A percentile compares a stretch with the other conserved stretches of the same genome.
These are phyloP conservation scores for Patellifolia procumbens DNA, from an alignment of 179 eudicot genomes.

Conservation along the genomic window DNA sequence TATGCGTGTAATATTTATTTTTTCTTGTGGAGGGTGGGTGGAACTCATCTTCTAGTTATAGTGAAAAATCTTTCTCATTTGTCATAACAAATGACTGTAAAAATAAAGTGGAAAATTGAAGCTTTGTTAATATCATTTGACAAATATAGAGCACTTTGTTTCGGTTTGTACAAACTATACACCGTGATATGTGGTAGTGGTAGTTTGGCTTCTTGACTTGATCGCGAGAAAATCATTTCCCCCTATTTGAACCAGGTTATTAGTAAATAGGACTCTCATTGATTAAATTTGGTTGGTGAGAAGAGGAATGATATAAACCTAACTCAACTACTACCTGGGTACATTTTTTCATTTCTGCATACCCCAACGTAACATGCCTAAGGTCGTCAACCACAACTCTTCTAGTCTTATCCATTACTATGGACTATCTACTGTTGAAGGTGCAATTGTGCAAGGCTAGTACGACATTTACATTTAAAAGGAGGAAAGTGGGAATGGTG, in stretches of 20 bases:
- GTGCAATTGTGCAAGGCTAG: too few relatives aligned
- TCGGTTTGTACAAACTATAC: neutral
- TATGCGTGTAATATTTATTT: neutral
- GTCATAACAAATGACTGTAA: neutral
- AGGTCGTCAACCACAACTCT: too few relatives aligned
- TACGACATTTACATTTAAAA: too few relatives aligned
- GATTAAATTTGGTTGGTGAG: neutral
- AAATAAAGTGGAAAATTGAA: neutral
- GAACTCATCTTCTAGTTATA: neutral
- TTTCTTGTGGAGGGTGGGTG: neutral
- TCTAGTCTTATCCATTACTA: too few relatives aligned
- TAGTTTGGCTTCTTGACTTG: too few relatives aligned
- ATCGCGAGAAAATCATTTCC: too few relatives aligned
- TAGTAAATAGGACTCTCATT: too few relatives aligned
- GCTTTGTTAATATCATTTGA: conserved; percentile 3
- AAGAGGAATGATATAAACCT: neutral
- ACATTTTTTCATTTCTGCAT: neutral
- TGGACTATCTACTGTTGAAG: too few relatives aligned
- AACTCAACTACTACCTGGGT: neutral
- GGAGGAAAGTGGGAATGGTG: too few relatives aligned
- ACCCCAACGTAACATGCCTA: too few relatives aligned
- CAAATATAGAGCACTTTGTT: neutral
- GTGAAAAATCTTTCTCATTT: neutral
- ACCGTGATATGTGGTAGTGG: neutral
- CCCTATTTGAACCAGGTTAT: too few relatives aligned